A percentile compares a stretch with the other conserved stretches of the same genome.
Evolutionary conservation across 2,329 filamentous ascomycete genomes (phyloP).

Genomic region (Cladophialophora exuberans): DNA sequence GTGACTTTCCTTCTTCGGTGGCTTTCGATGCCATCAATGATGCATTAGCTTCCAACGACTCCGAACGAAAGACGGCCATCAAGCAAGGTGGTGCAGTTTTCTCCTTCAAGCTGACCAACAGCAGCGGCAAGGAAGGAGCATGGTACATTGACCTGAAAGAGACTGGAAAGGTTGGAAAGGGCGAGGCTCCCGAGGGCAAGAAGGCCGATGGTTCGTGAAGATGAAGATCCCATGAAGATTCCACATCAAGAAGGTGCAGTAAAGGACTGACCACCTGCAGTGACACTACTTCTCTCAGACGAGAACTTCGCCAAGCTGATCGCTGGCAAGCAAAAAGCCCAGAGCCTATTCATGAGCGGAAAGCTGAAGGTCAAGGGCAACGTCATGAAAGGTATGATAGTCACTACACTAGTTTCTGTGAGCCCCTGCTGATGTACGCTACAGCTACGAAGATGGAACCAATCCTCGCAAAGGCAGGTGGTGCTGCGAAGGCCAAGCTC

Average conservation of each 20-base stretch:
- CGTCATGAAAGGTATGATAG: conserved; percentile 75
- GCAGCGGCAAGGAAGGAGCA: conserved; percentile 73
- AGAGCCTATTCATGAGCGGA: conserved; percentile 95
- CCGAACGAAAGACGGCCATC: conserved; percentile 82
- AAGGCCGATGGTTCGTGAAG: conserved; percentile 87
- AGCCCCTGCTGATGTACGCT: not conserved
- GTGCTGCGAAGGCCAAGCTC: conserved; percentile 69
- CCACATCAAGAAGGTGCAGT: too few species aligned
- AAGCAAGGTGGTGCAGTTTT: conserved; percentile 87
- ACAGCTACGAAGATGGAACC: conserved; percentile 85
- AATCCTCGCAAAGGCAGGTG: conserved; percentile 82
- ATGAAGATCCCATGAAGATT: too few species aligned
- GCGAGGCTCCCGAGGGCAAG: conserved; percentile 66
- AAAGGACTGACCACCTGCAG: conserved; percentile 49
- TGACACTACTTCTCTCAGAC: conserved; percentile 84
- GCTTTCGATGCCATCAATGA: conserved; percentile 88
- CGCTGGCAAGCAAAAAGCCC: conserved; percentile 85
- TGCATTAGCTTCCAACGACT: conserved; percentile 68
- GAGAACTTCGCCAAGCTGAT: conserved; percentile 84
- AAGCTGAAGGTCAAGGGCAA: conserved; percentile 98
- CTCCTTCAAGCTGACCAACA: conserved; percentile 91
- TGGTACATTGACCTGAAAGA: conserved; percentile 98
- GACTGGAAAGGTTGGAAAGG: conserved; percentile 78
- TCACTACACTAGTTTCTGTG: not conserved
- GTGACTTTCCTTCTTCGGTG: conserved; percentile 81